Percentiles rank a stretch among this genome's conserved stretches.
Evolutionary conservation across 345 rosid species (phyloP).

Genomic region (Pistacia vera): DNA sequence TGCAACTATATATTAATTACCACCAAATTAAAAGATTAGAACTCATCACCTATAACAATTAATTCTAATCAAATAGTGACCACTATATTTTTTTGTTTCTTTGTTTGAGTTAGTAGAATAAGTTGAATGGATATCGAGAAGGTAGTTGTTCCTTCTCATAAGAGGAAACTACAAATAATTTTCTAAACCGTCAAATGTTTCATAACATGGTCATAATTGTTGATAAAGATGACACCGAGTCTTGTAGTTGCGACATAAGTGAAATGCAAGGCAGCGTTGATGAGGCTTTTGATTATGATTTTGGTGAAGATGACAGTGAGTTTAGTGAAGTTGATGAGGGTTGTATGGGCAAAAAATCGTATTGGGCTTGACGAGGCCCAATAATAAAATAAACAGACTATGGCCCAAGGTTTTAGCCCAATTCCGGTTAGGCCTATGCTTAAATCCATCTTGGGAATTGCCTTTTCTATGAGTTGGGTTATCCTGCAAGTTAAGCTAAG

Average conservation of each 20-base stretch:
- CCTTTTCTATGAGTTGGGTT: too few species aligned
- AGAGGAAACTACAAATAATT: conserved; percentile 54
- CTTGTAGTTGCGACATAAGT: conserved; percentile 41
- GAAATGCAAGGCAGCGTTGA: neutral
- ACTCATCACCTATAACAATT: neutral
- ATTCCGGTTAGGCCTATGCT: too few species aligned
- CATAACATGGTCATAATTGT: neutral
- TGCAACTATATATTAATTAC: conserved; percentile 8
- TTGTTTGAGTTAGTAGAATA: neutral
- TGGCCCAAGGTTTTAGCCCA: too few species aligned
- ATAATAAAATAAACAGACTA: too few species aligned
- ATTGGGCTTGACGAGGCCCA: too few species aligned
- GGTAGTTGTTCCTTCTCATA: conserved; percentile 38
- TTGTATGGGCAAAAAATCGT: too few species aligned
- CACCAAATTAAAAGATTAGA: neutral
- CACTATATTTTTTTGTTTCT: neutral
- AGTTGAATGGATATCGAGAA: conserved; percentile 25
- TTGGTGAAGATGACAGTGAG: neutral
- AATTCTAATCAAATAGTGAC: conserved; percentile 4
- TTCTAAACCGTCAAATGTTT: conserved; percentile 10
- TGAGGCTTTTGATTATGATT: conserved; percentile 16
- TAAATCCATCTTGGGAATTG: too few species aligned
- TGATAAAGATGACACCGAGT: conserved; percentile 54
- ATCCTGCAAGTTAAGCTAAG: too few species aligned
- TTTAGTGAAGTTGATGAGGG: neutral